phyloP scores from a whole-genome alignment of 2,329 filamentous ascomycete genomes.

The Leptographium radiaticola region DNA sequence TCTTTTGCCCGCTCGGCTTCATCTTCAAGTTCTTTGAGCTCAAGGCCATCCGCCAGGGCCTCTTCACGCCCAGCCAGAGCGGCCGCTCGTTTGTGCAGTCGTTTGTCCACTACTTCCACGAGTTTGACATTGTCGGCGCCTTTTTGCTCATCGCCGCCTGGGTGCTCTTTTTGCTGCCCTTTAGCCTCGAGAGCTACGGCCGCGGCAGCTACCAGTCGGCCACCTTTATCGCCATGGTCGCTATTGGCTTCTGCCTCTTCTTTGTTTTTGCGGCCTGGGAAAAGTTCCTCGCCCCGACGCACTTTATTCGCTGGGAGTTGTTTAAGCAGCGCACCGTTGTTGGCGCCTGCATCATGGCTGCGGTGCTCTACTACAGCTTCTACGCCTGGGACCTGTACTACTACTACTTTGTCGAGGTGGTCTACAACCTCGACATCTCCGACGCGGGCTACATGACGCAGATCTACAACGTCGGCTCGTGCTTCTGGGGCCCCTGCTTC shows the following conservation, averaged over 20 bases:
- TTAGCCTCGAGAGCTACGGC: conserved; percentile 40
- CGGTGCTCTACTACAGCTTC: conserved; percentile 13
- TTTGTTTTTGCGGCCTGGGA: conserved; percentile 26
- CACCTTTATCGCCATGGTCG: conserved; percentile 27
- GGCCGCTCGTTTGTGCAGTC: conserved; percentile 33
- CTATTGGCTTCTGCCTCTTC: conserved; percentile 24
- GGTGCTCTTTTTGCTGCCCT: conserved; percentile 54
- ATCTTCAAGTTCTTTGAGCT: conserved; percentile 45
- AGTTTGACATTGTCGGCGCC: conserved; percentile 53
- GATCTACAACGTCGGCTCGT: conserved; percentile 16
- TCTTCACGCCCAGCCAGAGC: conserved; percentile 27
- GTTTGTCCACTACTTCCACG: conserved; percentile 38
- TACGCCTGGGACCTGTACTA: conserved; percentile 15
- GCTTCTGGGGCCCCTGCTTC: conserved; percentile 30
- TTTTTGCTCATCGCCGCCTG: conserved; percentile 47
- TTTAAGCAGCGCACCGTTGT: conserved; percentile 34
- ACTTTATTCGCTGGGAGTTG: conserved; percentile 30
- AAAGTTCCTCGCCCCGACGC: conserved; percentile 21
- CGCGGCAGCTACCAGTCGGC: conserved; percentile 26
- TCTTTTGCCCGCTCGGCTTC: conserved; percentile 42
- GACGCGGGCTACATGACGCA: conserved; percentile 13
- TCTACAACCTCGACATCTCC: conserved; percentile 13
- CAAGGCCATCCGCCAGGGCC: conserved; percentile 43
- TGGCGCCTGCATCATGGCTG: conserved; percentile 10
- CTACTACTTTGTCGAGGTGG: conserved; percentile 14